A percentile compares a stretch with the other conserved stretches of the same genome.
Evolutionary conservation across 1,284 basidiomycete genomes (phyloP).

Genomic region (Ganoderma resinaceum): DNA sequence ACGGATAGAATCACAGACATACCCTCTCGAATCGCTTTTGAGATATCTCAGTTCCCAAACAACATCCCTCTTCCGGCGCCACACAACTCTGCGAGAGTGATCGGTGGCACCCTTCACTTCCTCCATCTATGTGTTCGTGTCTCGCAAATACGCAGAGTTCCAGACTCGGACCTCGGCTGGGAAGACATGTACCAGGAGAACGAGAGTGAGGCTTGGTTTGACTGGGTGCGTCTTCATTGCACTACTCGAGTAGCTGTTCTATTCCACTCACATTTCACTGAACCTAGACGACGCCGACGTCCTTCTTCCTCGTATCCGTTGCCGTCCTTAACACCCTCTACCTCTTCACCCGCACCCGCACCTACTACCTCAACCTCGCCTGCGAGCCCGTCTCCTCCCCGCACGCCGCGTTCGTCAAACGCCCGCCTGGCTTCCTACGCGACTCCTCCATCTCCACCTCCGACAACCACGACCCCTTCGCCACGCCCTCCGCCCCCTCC

Average conservation of each 20-base stretch:
- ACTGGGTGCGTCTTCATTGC: slow-evolving; percentile 66
- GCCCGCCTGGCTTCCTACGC: slow-evolving; percentile 38
- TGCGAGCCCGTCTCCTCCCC: slow-evolving; percentile 72
- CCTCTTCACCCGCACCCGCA: slow-evolving; percentile 68
- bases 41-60: slow-evolving; percentile 76
- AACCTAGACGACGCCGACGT: slow-evolving; percentile 64
- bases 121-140: slow-evolving; percentile 71
- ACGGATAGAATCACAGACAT: slow-evolving; percentile 61
- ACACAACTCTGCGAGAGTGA: slow-evolving; percentile 67
- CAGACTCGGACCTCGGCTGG: slow-evolving; percentile 76
- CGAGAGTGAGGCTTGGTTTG: slow-evolving; percentile 72
- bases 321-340: slow-evolving; percentile 66
- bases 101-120: slow-evolving; percentile 70
- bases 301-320: slow-evolving; percentile 56
- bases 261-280: neutral
- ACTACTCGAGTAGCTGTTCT: neutral
- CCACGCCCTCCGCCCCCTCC: slow-evolving; percentile 49
- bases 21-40: slow-evolving; percentile 73
- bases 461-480: slow-evolving; percentile 30
- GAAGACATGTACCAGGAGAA: slow-evolving; percentile 76
- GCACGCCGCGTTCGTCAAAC: slow-evolving; percentile 67
- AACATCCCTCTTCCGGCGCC: slow-evolving; percentile 75
- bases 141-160: slow-evolving; percentile 59
- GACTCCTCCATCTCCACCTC: slow-evolving; percentile 11
- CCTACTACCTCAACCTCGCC: slow-evolving; percentile 69